Evolutionary conservation across 2,329 filamentous ascomycete species (phyloP).

Genomic region (Aureobasidium sp.): DNA sequence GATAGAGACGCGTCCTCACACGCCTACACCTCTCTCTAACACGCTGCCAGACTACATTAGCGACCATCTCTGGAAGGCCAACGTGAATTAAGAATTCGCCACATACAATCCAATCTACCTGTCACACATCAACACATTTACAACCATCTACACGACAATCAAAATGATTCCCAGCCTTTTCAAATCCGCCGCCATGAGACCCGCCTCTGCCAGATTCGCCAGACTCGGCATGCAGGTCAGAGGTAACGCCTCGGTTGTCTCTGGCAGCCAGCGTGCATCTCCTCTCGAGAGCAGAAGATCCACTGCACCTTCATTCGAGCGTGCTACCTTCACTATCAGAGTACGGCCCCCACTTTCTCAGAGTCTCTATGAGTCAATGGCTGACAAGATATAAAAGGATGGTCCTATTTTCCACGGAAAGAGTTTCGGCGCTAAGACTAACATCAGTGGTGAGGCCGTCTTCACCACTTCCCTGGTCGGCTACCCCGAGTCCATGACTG

Average conservation of each 20-base stretch:
- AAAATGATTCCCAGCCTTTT: conserved; percentile 51
- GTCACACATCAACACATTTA: conserved; percentile 19
- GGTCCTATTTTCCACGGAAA: conserved; percentile 94
- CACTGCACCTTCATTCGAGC: conserved; percentile 63
- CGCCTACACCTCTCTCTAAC: conserved; percentile 9
- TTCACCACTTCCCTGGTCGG: conserved; percentile 97
- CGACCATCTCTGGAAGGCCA: conserved; percentile 64
- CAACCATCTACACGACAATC: conserved; percentile 23
- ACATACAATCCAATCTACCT: conserved; percentile 17
- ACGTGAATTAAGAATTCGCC: conserved; percentile 47
- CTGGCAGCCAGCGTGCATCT: conserved; percentile 63
- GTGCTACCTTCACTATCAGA: conserved; percentile 91
- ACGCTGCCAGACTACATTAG: conserved; percentile 53
- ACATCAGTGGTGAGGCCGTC: conserved; percentile 95
- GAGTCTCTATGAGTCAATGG: conserved; percentile 16
- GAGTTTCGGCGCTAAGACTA: conserved; percentile 92
- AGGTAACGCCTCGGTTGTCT: conserved; percentile 57
- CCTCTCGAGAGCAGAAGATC: conserved; percentile 51
- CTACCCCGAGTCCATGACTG: conserved; percentile 82
- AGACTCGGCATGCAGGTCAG: conserved; percentile 40
- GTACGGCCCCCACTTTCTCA: conserved; percentile 41
- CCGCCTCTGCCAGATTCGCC: conserved; percentile 36
- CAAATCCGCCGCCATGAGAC: conserved; percentile 39
- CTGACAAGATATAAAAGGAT: conserved; percentile 50
- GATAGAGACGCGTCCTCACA: conserved; percentile 6